Evolutionary conservation across 2,329 filamentous ascomycete species (phyloP).

Genomic region (Coniochaeta hoffmannii): DNA sequence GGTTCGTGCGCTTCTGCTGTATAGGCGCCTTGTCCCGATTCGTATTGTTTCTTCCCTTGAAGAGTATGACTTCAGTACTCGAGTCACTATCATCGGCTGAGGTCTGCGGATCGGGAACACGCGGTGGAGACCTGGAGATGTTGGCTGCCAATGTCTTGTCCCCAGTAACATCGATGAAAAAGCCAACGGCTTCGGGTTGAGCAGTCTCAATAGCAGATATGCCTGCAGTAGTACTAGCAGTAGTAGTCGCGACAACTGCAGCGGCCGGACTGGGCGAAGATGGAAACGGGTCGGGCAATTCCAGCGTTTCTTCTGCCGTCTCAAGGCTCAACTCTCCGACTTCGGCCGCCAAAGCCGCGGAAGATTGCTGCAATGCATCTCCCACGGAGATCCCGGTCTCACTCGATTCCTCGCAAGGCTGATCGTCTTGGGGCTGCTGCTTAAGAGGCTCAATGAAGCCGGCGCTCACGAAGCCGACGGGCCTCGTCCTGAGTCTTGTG

Average conservation of each 20-base stretch:
- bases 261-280: not conserved
- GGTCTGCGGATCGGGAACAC: slow-evolving; percentile 11
- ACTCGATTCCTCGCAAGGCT: not conserved
- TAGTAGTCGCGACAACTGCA: too few relatives aligned
- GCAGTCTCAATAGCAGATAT: not conserved
- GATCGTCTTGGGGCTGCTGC: slow-evolving; percentile 12
- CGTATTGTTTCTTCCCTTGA: slow-evolving; percentile 31
- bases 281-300: not conserved
- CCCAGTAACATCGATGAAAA: slow-evolving; percentile 31
- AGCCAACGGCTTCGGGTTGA: slow-evolving; percentile 10
- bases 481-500: slow-evolving; percentile 37
- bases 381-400: not conserved
- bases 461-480: slow-evolving; percentile 46
- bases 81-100: slow-evolving; percentile 36
- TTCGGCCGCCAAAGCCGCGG: not conserved
- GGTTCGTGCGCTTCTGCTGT: not conserved
- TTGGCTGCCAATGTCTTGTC: slow-evolving; percentile 14
- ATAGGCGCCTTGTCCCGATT: slow-evolving; percentile 4
- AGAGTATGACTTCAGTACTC: slow-evolving; percentile 67
- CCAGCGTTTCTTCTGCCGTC: not conserved
- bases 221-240: too few relatives aligned
- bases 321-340: not conserved
- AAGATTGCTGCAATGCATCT: not conserved
- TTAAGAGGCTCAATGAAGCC: slow-evolving; percentile 43
- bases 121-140: slow-evolving; percentile 4